These are phyloP conservation scores for Plasmodium relictum DNA, from an alignment of 169 alveolate genomes.

Conservation along the genomic window DNA sequence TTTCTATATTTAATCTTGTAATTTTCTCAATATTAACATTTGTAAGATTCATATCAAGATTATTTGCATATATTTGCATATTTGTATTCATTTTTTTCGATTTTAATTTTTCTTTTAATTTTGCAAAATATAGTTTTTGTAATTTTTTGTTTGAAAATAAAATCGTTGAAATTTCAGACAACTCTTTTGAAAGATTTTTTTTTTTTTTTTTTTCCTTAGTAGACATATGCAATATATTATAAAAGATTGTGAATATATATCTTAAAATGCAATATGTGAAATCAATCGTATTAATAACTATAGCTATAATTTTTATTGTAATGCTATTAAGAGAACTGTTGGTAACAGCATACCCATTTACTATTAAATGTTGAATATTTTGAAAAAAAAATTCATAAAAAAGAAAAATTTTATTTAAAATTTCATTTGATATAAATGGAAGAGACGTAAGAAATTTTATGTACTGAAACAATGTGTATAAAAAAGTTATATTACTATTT, in stretches of 20 bases:
- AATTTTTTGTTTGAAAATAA: neutral
- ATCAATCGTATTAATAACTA: slow-evolving; percentile 26
- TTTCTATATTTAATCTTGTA: too few species aligned
- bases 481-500: slow-evolving; percentile 24
- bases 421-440: slow-evolving; percentile 34
- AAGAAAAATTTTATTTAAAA: slow-evolving; percentile 6
- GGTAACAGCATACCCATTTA: slow-evolving; percentile 43
- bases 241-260: slow-evolving; percentile 11
- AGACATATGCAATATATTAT: neutral
- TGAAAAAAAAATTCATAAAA: slow-evolving; percentile 17
- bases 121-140: neutral
- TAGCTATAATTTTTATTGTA: slow-evolving; percentile 23
- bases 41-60: too few species aligned
- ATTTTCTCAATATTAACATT: too few species aligned
- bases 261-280: neutral
- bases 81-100: neutral
- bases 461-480: slow-evolving; percentile 20
- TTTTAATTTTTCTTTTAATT: neutral
- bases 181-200: neutral
- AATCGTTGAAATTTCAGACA: neutral
- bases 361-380: slow-evolving; percentile 6
- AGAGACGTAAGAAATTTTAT: slow-evolving; percentile 2
- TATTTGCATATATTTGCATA: neutral
- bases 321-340: slow-evolving; percentile 30
- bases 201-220: too few species aligned